Conservation (phyloP, 192 early-diverging fungal species). For the Phycomyces nitens region DNA sequence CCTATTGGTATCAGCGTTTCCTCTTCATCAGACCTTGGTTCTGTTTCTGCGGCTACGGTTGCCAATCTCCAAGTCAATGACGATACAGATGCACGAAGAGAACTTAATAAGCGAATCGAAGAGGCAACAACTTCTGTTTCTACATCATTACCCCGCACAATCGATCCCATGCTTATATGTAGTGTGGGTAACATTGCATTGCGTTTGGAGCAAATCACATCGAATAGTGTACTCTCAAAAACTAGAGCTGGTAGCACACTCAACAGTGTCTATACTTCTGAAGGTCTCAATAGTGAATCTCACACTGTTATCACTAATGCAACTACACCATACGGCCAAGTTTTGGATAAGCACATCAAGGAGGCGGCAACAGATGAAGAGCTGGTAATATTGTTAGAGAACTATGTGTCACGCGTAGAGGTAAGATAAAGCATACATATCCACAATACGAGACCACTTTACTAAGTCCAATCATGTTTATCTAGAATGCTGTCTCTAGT, state of each 20-base stretch:
- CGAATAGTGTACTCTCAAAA: slow-evolving; percentile 18
- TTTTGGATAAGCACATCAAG: slow-evolving; percentile 37
- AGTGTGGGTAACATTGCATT: slow-evolving; percentile 24
- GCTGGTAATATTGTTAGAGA: slow-evolving; percentile 46
- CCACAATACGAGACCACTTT: too few relatives aligned
- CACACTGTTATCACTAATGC: slow-evolving; percentile 5
- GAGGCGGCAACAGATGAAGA: slow-evolving; percentile 51
- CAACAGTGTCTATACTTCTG: slow-evolving; percentile 1
- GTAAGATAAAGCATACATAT: slow-evolving; percentile 25
- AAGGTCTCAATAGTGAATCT: slow-evolving; percentile 4
- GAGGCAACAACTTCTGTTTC: too few relatives aligned
- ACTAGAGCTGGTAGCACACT: too few relatives aligned
- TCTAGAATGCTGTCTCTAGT: slow-evolving; percentile 58
- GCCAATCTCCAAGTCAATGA: background rate
- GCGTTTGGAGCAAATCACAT: slow-evolving; percentile 28
- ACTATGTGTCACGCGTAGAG: slow-evolving; percentile 55
- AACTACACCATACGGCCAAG: slow-evolving; percentile 1
- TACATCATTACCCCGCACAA: slow-evolving; percentile 3
- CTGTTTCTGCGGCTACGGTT: background rate
- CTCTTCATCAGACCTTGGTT: background rate
- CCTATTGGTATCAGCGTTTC: background rate
- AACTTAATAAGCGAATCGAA: slow-evolving; percentile 17
- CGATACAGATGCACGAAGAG: background rate
- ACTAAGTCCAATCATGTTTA: background rate
- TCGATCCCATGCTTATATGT: slow-evolving; percentile 22